Base-by-base conservation (phyloP, 2,329 filamentous ascomycete species). In the Lanzia echinophila region DNA sequence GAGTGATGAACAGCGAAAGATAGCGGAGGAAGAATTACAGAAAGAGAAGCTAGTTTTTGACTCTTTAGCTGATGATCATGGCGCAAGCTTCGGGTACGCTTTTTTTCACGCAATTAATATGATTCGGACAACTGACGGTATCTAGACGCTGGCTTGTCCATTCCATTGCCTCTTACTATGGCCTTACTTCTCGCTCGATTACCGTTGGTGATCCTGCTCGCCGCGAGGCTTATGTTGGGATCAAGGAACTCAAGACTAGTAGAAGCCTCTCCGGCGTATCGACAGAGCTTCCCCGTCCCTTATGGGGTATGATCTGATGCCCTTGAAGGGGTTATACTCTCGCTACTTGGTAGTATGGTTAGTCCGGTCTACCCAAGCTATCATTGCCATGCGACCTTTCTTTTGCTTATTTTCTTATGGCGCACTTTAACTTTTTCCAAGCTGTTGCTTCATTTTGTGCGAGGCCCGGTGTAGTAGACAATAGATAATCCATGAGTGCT, bases 91-190 rank as follows among this genome's bases (percentile, higher is more conserved):
- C 73, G 90, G 56, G 63, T 92, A 72, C 65, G 84, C 79, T 50
- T 38, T 45, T 52, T 50, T 36, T 51, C 41, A 47, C 12, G 45
- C 50, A 45, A 50, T 43, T 56, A 47, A 50, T 20, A 42, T 55
- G 24, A 47, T 24, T 10, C 53, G 31, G 50, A 57, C n/a, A 32
- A 60, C 60, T 63, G 51, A 57, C 34, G 33, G 12, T n/a, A 48
- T 47, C 46, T 57, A 92, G 88, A 61, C 87, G 92, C 59, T 97
- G 91, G 88, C 81, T 97, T 51, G 89, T 95, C 1, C 91, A 97
- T 70, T 87, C 88, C 55, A 91, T 97, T 59, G 92, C 89, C 10
- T 82, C 86, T 39, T 97, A 97, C 70, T 97, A 97, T 67, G 91
- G 81, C 38, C 78, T 96, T 54, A 81, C 84, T 57, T 96, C 91